Evolutionary conservation across 345 rosid genomes (phyloP).

Genomic region (Hypericum perforatum): DNA sequence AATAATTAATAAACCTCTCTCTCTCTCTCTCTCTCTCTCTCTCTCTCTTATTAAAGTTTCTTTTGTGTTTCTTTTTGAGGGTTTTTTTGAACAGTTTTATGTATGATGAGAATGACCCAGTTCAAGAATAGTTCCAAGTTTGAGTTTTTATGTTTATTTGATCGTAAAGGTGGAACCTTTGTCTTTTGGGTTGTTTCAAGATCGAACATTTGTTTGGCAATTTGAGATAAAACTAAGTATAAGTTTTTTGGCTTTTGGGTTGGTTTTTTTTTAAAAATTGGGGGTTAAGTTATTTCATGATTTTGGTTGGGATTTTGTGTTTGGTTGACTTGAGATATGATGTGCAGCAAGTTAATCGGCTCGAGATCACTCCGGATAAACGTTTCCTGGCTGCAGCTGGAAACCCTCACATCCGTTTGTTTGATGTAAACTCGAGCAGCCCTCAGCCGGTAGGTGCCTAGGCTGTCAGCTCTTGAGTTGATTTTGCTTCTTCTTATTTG

Average conservation of each 20-base stretch:
- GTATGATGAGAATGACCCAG: no score
- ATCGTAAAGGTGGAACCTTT: not conserved
- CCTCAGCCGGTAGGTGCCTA: conserved; percentile 54
- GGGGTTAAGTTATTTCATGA: not conserved
- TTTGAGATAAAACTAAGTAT: not conserved
- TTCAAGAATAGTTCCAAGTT: no score
- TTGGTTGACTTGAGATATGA: conserved; percentile 2
- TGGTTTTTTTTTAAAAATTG: no score
- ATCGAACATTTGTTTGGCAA: not conserved
- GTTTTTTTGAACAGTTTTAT: no score
- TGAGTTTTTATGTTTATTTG: not conserved
- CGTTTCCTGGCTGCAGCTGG: conserved; percentile 82
- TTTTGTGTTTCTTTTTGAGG: not conserved
- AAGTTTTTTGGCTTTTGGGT: no score
- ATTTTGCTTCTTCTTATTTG: not conserved
- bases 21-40: not conserved
- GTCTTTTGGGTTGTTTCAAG: not conserved
- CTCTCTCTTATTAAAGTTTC: no score
- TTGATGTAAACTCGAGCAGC: conserved; percentile 64
- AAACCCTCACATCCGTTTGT: conserved; percentile 84
- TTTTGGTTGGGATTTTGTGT: not conserved
- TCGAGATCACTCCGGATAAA: conserved; percentile 90
- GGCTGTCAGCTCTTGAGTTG: not conserved
- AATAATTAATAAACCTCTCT: no score
- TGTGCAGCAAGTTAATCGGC: conserved; percentile 78